Base-by-base conservation (phyloP, 2,329 filamentous ascomycete species). In the Tolypocladium ophioglossoides region DNA sequence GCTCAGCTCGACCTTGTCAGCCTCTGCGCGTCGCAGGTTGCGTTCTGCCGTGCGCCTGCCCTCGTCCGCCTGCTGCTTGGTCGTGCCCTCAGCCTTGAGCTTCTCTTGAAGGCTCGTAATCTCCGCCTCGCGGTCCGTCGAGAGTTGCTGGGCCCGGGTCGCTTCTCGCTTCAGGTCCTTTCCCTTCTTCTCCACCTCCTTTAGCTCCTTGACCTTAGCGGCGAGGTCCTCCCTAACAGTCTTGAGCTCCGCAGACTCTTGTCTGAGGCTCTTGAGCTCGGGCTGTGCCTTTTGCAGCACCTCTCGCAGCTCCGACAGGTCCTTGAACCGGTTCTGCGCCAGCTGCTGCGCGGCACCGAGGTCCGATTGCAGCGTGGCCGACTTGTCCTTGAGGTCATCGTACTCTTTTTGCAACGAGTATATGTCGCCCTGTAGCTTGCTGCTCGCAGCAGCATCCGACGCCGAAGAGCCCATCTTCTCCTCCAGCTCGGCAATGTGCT, bases 301-400 rank as follows among this genome's bases (percentile, higher is more conserved):
- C 57, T 92, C 87, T 22, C 86, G 81, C 48, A 96, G 74, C 32
- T 95, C 88, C 0, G 85, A 85, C 2, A 96, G 74, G 56, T 97
- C 91, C 68, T 91, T 95, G 74, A 91, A 97, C 34, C 94, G 80
- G 18, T 82, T 86, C 57, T 95, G 86, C 0, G 94, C 90, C 14
- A 97, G 79, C 69, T 95, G 84, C 66, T 96, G 85, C 0, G 91
- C 87, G 2, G 91, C 91, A 2, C 84, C 86, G 3, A 97, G 78
- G 65, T 99, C 92, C 0, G 86, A 89, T 64, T 95, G 85, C 20
- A 96, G 70, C 0, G 80, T 79, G 2, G 82, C 75, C 0, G 85
- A 82, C 67, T 86, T 89, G 22, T 77, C 71, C 68, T 87, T 90
- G 38, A 95, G 75, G 44, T 84, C 83, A 44, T 91, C 77, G 52